Conservation (phyloP, 83 land plant species). For the Picea abies region DNA sequence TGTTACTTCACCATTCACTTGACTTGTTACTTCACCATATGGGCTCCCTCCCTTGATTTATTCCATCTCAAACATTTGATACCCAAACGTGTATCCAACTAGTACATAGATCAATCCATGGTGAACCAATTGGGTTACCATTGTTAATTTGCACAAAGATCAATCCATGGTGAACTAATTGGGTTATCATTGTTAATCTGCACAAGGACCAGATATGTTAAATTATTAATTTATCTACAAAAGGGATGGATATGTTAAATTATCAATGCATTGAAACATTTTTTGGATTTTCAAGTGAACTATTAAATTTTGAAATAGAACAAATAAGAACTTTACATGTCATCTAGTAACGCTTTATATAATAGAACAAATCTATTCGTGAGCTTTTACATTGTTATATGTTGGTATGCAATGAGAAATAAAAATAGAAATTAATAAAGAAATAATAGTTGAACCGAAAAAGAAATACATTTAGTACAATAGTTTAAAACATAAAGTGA, state of each 20-base stretch:
- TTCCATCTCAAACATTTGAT: slow-evolving; percentile 84
- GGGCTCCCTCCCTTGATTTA: slow-evolving; percentile 80
- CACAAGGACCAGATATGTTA: too few relatives aligned
- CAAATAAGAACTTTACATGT: neutral
- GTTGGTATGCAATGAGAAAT: neutral
- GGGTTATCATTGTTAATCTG: slow-evolving; percentile 83
- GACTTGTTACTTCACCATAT: slow-evolving; percentile 87
- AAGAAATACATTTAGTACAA: neutral
- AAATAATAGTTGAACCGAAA: neutral
- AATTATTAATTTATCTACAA: neutral
- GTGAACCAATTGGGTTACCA: too few relatives aligned
- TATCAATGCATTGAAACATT: neutral
- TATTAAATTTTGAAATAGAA: neutral
- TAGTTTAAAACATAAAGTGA: neutral
- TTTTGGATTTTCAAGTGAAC: neutral
- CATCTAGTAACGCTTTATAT: neutral
- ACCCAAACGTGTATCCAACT: slow-evolving; percentile 72
- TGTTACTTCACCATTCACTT: too few relatives aligned
- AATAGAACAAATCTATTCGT: neutral
- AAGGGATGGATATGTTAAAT: neutral
- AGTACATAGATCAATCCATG: slow-evolving; percentile 40
- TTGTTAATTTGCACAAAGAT: too few relatives aligned
- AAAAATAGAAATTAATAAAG: neutral
- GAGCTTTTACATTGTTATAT: neutral
- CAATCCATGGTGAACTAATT: slow-evolving; percentile 89